phyloP scores from a whole-genome alignment of 345 rosid species.

The Eucalyptus curtisii region DNA sequence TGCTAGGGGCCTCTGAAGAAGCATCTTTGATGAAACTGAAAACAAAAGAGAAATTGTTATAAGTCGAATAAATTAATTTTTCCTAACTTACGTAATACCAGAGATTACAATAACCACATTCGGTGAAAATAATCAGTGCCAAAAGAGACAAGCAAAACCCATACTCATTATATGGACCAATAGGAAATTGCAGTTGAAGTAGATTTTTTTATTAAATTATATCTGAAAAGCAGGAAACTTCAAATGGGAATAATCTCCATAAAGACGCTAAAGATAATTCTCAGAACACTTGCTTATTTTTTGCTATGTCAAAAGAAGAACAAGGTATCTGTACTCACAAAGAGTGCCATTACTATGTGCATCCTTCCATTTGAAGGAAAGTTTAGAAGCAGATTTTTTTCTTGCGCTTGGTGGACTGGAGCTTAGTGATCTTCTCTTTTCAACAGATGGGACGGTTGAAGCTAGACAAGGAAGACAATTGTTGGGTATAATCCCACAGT shows the following conservation, averaged over 20 bases:
- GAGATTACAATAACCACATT: background rate
- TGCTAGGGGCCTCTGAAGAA: conserved; percentile 39
- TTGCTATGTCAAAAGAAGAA: background rate
- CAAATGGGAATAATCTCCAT: background rate
- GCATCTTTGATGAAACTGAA: conserved; percentile 66
- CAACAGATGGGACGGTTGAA: conserved; percentile 50
- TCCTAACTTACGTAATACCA: background rate
- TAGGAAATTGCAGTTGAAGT: background rate
- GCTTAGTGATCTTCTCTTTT: conserved; percentile 59
- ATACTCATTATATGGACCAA: background rate
- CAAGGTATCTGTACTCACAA: conserved; percentile 27
- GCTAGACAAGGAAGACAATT: conserved; percentile 83
- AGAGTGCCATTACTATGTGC: conserved; percentile 48
- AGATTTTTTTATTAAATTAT: background rate
- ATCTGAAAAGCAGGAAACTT: background rate
- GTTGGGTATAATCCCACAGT: conserved; percentile 64
- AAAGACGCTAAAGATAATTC: background rate
- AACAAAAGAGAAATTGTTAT: background rate
- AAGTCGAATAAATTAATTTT: background rate
- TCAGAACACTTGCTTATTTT: background rate
- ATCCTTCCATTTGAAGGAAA: conserved; percentile 83
- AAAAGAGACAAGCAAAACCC: background rate
- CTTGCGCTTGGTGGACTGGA: conserved; percentile 53
- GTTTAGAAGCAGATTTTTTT: conserved; percentile 45
- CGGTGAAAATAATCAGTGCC: background rate